Percentiles rank a stretch among this genome's conserved stretches.
Evolutionary conservation across 257 asterid species (phyloP).

Genomic region (Fraxinus pennsylvanica): DNA sequence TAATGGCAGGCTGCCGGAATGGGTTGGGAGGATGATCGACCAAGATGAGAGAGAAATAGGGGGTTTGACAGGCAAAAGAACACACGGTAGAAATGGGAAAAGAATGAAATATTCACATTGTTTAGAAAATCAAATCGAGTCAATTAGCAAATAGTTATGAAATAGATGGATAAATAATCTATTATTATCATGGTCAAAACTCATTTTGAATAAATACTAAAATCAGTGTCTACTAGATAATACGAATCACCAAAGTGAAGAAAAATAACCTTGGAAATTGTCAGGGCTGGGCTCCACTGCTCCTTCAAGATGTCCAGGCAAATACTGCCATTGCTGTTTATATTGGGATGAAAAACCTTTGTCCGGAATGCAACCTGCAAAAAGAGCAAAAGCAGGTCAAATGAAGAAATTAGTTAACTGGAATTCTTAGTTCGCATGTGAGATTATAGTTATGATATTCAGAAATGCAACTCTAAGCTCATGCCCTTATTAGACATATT

Average conservation of each 20-base stretch:
- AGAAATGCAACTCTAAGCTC: not conserved
- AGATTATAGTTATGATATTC: not conserved
- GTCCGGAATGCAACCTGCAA: conserved; percentile 79
- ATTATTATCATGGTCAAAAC: not conserved
- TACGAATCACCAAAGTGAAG: conserved; percentile 10
- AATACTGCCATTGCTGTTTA: conserved; percentile 76
- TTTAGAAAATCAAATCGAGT: not conserved
- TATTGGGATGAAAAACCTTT: conserved; percentile 75
- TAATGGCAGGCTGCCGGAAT: no score
- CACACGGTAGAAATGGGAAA: no score
- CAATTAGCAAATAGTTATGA: not conserved
- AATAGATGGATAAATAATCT: not conserved
- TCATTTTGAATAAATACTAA: conserved; percentile 9
- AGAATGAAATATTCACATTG: no score
- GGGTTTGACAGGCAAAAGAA: no score
- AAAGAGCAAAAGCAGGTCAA: conserved; percentile 15
- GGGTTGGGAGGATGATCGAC: no score
- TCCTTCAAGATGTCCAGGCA: conserved; percentile 82
- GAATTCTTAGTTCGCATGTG: not conserved
- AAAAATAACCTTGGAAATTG: conserved; percentile 65
- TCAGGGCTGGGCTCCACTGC: conserved; percentile 88
- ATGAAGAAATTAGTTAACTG: not conserved
- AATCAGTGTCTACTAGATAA: not conserved
- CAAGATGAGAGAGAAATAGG: no score
- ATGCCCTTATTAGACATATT: not conserved